Conservation (phyloP, 495 filamentous ascomycete genomes). For the Amniculicola lignicola region DNA sequence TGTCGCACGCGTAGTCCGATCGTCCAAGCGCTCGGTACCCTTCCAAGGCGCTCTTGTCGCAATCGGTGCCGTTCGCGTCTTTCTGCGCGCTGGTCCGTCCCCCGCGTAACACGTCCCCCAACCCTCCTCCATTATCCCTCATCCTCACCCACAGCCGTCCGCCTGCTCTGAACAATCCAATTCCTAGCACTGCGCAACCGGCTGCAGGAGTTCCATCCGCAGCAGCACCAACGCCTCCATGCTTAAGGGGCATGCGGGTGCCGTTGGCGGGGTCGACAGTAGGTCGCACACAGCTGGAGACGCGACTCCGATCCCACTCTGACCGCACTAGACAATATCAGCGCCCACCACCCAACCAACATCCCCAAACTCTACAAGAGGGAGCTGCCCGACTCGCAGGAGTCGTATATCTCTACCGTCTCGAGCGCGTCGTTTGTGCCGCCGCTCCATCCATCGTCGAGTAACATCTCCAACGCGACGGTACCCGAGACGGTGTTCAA, state of each 20-base stretch:
- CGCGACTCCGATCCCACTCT: neutral
- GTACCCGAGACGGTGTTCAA: constrained; percentile 26
- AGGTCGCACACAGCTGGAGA: too few species aligned
- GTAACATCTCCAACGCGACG: constrained; percentile 31
- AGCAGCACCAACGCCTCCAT: too few species aligned
- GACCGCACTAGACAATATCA: constrained; percentile 5
- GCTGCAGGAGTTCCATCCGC: too few species aligned
- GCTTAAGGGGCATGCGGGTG: too few species aligned
- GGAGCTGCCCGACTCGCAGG: constrained; percentile 32
- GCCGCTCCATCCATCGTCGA: constrained; percentile 18
- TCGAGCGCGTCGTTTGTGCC: constrained; percentile 18
- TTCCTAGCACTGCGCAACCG: too few species aligned
- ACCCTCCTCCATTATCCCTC: neutral
- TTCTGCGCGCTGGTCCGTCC: neutral
- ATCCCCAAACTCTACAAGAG: constrained; percentile 19
- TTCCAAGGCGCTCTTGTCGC: too few species aligned
- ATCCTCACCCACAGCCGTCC: neutral
- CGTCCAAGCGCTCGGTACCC: too few species aligned
- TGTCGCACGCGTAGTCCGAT: too few species aligned
- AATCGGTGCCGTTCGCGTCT: neutral
- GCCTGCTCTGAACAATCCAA: neutral
- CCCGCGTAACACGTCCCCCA: constrained; percentile 5
- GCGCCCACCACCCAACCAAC: constrained; percentile 5
- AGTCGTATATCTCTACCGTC: constrained; percentile 26
- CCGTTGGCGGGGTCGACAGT: too few species aligned